Percentiles rank a stretch among this genome's conserved stretches.
Conservation (phyloP, 148 eudicot genomes). For the Mesembryanthemum crystallinum region DNA sequence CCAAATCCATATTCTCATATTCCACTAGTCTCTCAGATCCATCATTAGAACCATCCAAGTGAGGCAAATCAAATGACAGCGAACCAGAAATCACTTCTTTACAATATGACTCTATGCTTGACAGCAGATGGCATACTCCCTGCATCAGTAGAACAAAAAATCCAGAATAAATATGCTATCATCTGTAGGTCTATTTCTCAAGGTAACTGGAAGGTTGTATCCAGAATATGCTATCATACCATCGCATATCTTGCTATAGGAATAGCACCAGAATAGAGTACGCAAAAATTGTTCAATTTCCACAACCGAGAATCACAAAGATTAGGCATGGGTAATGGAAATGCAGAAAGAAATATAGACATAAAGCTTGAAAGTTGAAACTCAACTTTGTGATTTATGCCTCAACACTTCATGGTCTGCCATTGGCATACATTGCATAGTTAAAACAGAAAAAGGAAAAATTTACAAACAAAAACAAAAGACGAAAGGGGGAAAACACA, state of each 20-base stretch:
- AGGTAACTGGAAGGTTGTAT: neutral
- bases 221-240: neutral
- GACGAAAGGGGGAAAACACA: neutral
- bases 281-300: neutral
- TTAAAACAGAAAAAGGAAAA: neutral
- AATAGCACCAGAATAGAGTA: slow-evolving; percentile 12
- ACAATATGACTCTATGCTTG: slow-evolving; percentile 63
- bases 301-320: slow-evolving; percentile 1
- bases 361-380: neutral
- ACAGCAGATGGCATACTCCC: slow-evolving; percentile 84
- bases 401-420: no score
- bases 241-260: neutral
- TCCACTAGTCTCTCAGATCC: slow-evolving; percentile 43
- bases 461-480: no score
- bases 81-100: slow-evolving; percentile 50
- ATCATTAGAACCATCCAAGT: slow-evolving; percentile 45
- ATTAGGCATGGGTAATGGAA: neutral
- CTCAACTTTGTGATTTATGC: neutral
- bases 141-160: slow-evolving; percentile 30
- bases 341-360: neutral
- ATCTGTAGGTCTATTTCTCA: neutral
- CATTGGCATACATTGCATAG: neutral
- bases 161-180: neutral
- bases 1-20: slow-evolving; percentile 81
- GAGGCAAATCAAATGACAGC: slow-evolving; percentile 48